phyloP scores from a whole-genome alignment of 208 protist species.

The Acanthamoeba lenticulata region DNA sequence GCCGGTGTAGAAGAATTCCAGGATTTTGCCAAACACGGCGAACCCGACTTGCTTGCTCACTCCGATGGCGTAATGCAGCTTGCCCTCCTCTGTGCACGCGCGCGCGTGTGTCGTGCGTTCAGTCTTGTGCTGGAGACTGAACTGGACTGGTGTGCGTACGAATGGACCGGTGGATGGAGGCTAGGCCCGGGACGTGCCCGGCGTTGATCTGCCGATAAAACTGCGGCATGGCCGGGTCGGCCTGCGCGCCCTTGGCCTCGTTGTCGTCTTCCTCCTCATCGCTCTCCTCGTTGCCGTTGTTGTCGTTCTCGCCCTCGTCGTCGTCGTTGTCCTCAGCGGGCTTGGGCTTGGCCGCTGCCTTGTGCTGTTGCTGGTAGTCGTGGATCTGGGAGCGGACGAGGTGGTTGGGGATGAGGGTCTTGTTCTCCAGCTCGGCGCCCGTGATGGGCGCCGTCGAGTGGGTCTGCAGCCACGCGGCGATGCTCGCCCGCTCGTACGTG shows the following conservation, averaged over 20 bases:
- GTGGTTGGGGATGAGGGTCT: constrained; percentile 52
- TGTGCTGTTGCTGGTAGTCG: background rate
- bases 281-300: background rate
- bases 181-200: background rate
- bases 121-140: background rate
- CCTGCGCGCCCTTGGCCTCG: background rate
- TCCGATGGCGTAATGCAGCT: background rate
- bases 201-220: background rate
- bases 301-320: background rate
- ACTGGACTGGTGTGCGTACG: background rate
- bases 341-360: background rate
- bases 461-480: constrained; percentile 35
- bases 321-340: background rate
- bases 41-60: background rate
- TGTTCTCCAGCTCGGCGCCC: constrained; percentile 59
- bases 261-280: background rate
- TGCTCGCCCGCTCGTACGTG: constrained; percentile 44
- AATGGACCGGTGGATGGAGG: background rate
- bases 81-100: background rate
- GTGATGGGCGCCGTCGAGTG: constrained; percentile 45
- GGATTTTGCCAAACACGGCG: background rate
- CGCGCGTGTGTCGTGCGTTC: background rate
- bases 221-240: background rate
- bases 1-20: constrained; percentile 74
- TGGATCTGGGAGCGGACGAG: constrained; percentile 41